Base-by-base conservation (phyloP, 768 basidiomycete genomes). In the Amanita subjunquillea region DNA sequence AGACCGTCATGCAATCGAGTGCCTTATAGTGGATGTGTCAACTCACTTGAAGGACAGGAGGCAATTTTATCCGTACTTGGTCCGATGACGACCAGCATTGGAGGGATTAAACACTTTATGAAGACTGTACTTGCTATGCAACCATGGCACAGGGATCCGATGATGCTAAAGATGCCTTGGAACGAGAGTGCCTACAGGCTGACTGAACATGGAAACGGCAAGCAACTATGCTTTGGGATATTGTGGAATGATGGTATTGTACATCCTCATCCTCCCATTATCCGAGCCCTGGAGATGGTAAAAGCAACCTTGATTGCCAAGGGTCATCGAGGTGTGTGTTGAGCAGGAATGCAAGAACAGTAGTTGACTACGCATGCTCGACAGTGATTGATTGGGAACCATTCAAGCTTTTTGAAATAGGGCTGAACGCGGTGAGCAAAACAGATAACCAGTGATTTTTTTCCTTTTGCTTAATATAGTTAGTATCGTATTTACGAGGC, bases 301-400 rank as follows among this genome's bases (percentile, higher is more conserved):
- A 80, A 80, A 63, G 62, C 68, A 4, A 83, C 86, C 0, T 65
- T 91, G 23, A 50, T 73, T 3, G 70, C 69, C 5, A 81, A 77
- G 12, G 85, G 87, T 4, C 85, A 90, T 63, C 69, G 74, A 65
- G 82, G 87, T 84, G n/a, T 36, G 34, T 45, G 30, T 22, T 13
- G 12, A 34, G 15, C 25, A 22, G 15, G 32, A 40, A 36, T 17
- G 27, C 25, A 6, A 48, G 20, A 34, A 34, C 34, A 13, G 34
- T 34, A 36, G 7, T 29, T 37, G 30, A 23, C 17, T 13, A 1
- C 43, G 48, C 6, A 12, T 22, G 48, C 17, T 43, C 6, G 29
- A 6, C 50, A 86, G 88, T 89, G 15, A 72, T 90, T 48, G 78
- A 85, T 48, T 91, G 86, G 86, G 64, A 72, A 36, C 78, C 81